Evolutionary conservation across 257 asterid genomes (phyloP), one percentile per base, ranked within the genome.

Genomic region (Solanum dulcamara): DNA sequence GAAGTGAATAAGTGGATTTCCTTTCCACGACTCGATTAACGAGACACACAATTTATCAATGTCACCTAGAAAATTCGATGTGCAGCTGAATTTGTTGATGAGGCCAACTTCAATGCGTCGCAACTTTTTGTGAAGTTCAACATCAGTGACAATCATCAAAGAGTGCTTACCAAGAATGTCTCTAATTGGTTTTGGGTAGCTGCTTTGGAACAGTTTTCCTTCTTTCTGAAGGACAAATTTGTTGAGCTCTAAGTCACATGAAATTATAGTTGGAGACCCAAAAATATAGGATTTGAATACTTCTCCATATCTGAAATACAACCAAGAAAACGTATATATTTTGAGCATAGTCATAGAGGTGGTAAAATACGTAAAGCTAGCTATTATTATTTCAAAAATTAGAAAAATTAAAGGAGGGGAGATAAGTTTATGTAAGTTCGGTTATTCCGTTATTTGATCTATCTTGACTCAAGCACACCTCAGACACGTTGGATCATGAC

Each of bases 221-320:
- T 95, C 98, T 74, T 95, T 95, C 7, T 92, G 98, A 9, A 95
- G 94, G 22, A 95, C 75, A 84, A 92, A 95, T 51, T 18, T 51
- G 79, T 50, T 94, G 38, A 95, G 86, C 51, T 92, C 97, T 5
- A 91, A 75, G 59, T 93, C 98, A 50, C 98, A 95, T 0, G 98
- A 95, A 4, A 95, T 96, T 42, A 95, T 92, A 0, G 98, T 93
- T 8, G 94, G 96, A 15, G 85, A 70, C 1, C 97, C 95, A 42
- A 95, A 95, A 0, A 95, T 90, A 80, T 94, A 92, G 15, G 97
- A 91, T 87, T 88, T 91, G 89, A 93, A 95, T 20, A 95, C 89
- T 1, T 62, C 87, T 20, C 98, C 98, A 48, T 93, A 95, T 86
- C 98, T 94, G 75, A n/a, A 11, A 7, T 10, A 4, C 5, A 0